Evolutionary conservation across 371 early-diverging fungal genomes (phyloP), one percentile per base, ranked within the genome.

Genomic region (Apophysomyces sp.): DNA sequence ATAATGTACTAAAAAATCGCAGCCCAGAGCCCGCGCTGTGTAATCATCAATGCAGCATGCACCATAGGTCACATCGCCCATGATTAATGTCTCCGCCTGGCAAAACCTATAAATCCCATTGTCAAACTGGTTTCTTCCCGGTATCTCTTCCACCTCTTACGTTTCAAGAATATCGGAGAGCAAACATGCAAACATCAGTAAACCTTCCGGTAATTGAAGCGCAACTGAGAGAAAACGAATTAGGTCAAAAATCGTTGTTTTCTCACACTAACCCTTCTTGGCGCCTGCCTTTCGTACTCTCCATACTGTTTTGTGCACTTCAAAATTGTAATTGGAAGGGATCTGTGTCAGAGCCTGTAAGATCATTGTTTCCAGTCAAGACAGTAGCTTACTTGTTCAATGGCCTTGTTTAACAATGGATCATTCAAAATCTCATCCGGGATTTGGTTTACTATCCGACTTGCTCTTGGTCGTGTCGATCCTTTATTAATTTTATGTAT

Each of bases 11-110:
- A 99, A 81, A 66, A 98, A 95, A 74, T 99, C 99, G 74, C 98
- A 98, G 1, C 92, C 95, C 4, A 98, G 80, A 2, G 93, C 94
- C 28, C 87, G 82, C 0, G 98, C 98, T 0, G 97, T 96, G 68
- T 86, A 96, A 70, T 99, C 99, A 77, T 99, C 99, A 29, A 99
- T 86, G 76, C 99, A 99, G 75, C 99, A 99, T 13, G 99, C 99
- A 28, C 99, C 99, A 72, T 99, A 99, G 0, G 99, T 99, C 3
- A 99, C 99, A 80, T 99, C 99, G 18, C 96, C 97, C 93, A 99
- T 96, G 40, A 99, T 92, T 21, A 98, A 81, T 6, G 95, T 94
- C 62, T 95, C 98, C 4, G 94, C 95, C 15, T 86, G 82, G 68
- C 90, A 89, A 62, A 95, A 97, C 21, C 89, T 86, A 66, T 52